phyloP scores from a whole-genome alignment of 192 early-diverging fungal genomes.

The Backusella tarrabulga region DNA sequence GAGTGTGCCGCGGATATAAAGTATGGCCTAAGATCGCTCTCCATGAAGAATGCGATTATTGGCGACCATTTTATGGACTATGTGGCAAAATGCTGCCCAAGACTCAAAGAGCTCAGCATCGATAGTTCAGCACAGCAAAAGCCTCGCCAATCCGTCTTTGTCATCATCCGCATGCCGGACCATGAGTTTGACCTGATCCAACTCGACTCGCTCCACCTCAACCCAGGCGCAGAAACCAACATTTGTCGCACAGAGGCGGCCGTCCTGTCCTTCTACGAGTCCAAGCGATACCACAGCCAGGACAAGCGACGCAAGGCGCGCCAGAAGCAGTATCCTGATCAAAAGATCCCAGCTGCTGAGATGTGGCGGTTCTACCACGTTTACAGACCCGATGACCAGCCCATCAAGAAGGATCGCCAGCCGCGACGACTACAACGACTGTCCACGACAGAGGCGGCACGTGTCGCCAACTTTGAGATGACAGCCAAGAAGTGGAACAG shows the following conservation, averaged over 20 bases:
- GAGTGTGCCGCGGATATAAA: neutral
- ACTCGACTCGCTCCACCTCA: constrained; percentile 1
- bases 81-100: neutral
- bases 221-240: neutral
- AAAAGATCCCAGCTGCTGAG: neutral
- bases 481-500: constrained; percentile 5
- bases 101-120: neutral
- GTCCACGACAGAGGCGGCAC: neutral
- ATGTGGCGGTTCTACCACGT: constrained; percentile 18
- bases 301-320: neutral
- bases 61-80: constrained; percentile 17
- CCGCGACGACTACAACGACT: neutral
- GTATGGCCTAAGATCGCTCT: neutral
- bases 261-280: constrained; percentile 7
- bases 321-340: neutral
- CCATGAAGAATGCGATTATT: neutral
- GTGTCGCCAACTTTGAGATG: constrained; percentile 11
- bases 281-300: neutral
- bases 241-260: neutral
- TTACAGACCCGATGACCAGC: neutral
- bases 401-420: neutral
- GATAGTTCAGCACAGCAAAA: neutral
- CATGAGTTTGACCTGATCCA: neutral
- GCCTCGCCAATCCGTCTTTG: neutral
- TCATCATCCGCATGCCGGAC: constrained; percentile 11